A percentile compares a stretch with the other conserved stretches of the same genome.
Conservation (phyloP, 73 alveolate genomes). For the Loxodes magnus region DNA sequence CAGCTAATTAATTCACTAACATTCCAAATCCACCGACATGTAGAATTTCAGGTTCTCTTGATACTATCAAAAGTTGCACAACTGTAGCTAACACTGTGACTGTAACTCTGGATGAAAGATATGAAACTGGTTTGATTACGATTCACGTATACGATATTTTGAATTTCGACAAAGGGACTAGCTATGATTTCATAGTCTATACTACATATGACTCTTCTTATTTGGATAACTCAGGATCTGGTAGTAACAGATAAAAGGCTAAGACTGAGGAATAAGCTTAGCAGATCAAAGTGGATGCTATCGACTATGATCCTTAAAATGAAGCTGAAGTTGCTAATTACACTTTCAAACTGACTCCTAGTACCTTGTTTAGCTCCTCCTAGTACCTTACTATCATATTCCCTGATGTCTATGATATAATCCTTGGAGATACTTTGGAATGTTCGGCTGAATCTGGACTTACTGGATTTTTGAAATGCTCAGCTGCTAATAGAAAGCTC, state of each 20-base stretch:
- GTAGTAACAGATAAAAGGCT: slow-evolving; percentile 10
- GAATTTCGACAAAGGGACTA: slow-evolving; percentile 14
- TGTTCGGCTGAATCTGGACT: slow-evolving; percentile 15
- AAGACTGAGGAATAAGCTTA: slow-evolving; percentile 8
- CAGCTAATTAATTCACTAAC: slow-evolving; percentile 9
- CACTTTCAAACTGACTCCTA: slow-evolving; percentile 15
- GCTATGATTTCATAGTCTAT: slow-evolving; percentile 14
- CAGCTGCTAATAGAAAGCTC: neutral
- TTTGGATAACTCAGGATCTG: slow-evolving; percentile 12
- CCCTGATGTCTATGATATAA: slow-evolving; percentile 27
- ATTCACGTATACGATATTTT: slow-evolving; percentile 11
- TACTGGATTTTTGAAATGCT: slow-evolving; percentile 4
- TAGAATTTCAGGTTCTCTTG: slow-evolving; percentile 13
- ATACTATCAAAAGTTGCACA: slow-evolving; percentile 21
- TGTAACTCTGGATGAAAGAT: slow-evolving; percentile 5
- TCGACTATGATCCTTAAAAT: slow-evolving; percentile 25
- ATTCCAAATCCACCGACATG: slow-evolving; percentile 28
- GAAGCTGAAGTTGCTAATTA: slow-evolving; percentile 26
- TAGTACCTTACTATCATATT: slow-evolving; percentile 15
- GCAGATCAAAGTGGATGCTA: slow-evolving; percentile 8
- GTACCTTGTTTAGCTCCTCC: slow-evolving; percentile 4
- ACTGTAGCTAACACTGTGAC: slow-evolving; percentile 14
- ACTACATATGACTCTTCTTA: slow-evolving; percentile 18
- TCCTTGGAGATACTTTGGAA: slow-evolving; percentile 26
- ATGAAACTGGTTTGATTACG: slow-evolving; percentile 2